A percentile compares a stretch with the other conserved stretches of the same genome.
Evolutionary conservation across 768 basidiomycete species (phyloP).

Genomic region (Hysterangium stoloniferum): DNA sequence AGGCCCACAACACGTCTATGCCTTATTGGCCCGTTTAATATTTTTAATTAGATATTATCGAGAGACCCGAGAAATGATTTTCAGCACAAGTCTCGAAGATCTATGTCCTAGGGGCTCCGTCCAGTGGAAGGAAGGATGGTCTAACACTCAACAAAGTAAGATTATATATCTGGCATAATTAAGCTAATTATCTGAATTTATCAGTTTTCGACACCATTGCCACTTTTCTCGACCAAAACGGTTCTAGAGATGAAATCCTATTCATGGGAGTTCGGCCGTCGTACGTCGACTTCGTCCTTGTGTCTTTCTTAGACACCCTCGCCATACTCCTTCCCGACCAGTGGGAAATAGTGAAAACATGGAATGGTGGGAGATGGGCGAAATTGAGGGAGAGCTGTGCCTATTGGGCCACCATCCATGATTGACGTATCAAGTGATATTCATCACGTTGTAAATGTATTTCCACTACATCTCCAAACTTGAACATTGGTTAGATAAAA

Average conservation of each 20-base stretch:
- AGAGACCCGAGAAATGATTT: background rate
- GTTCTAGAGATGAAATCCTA: conserved; percentile 19
- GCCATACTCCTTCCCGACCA: background rate
- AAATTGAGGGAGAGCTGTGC: background rate
- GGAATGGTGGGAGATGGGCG: conserved; percentile 5
- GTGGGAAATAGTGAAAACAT: conserved; percentile 1
- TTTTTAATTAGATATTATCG: background rate
- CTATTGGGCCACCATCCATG: background rate
- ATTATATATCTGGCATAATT: background rate
- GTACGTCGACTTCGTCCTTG: conserved; percentile 34
- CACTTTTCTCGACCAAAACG: conserved; percentile 25
- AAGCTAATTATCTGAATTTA: background rate
- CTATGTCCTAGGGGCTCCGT: conserved; percentile 3
- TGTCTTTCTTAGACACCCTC: background rate
- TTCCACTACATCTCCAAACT: too few species aligned
- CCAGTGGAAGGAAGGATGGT: background rate
- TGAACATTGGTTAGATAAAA: too few species aligned
- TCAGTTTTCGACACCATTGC: background rate
- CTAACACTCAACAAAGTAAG: background rate
- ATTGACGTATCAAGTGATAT: too few species aligned
- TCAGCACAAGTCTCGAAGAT: background rate
- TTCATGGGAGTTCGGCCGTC: conserved; percentile 31
- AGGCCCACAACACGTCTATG: background rate
- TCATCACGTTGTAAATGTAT: too few species aligned
- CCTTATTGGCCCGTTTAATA: background rate